Evolutionary conservation across 176 grass and related monocot species (phyloP), one percentile per base, ranked within the genome.

Genomic region (Poa annua): DNA sequence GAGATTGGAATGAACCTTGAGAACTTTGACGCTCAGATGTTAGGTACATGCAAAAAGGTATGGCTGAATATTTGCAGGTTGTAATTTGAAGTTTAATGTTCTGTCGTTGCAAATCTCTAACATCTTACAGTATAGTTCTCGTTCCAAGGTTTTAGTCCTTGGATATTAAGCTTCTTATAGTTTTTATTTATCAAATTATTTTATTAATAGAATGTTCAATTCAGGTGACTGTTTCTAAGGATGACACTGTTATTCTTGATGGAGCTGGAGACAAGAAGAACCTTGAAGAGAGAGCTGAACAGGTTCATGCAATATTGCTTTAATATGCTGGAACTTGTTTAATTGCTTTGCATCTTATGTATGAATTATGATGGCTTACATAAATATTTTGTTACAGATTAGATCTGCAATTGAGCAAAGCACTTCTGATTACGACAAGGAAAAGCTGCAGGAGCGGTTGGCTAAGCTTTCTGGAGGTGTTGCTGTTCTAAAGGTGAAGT

Each of bases 401-500:
- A 92, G 93, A 72, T 86, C 89, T 81, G 80, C 89, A 79, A 94
- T 99, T 89, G 96, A 99, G 81, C 78, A 84, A 67, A 94, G 89
- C 86, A 96, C 93, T 56, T 99, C 93, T 45, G 93, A 96, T 87
- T 96, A 99, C 33, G 96, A 96, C 47, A 96, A 92, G 71, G 96
- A 99, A 81, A 99, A 96, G 68, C 80, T 94, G 26, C 89, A 99
- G 59, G 96, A 96, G 83, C 59, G 93, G 29, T 90, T 96, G 75
- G 96, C 96, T 2, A 96, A 99, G 81, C 89, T 99, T 69, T 99
- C 93, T 69, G 96, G 96, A n/a, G 96, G 96, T 87, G 91, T 99
- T 89, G 93, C 93, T 79, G 93, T 99, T 35, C 75, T 99, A 5
- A 99, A 99, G 96, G 96, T 98, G 54, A 83, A 41, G 11, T 62